These are phyloP conservation scores for Rubia peregrina DNA, from an alignment of 305 asterid genomes.

Conservation along the genomic window DNA sequence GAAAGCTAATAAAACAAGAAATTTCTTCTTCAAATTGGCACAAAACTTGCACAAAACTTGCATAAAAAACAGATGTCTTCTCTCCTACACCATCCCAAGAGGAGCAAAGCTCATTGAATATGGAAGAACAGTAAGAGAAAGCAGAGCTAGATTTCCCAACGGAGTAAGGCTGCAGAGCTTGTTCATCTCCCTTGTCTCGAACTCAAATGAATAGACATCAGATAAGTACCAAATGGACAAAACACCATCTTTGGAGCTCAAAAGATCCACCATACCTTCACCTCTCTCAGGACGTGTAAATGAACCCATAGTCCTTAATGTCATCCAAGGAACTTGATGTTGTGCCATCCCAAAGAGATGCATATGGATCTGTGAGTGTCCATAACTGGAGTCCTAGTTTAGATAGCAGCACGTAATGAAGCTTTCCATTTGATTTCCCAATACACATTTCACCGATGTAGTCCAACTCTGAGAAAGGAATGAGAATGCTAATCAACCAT, in stretches of 20 bases:
- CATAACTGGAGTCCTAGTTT: constrained; percentile 54
- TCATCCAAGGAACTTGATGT: constrained; percentile 30
- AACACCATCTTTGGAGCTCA: constrained; percentile 45
- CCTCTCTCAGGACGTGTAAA: constrained; percentile 28
- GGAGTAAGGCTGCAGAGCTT: constrained; percentile 30
- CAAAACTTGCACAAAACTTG: not conserved
- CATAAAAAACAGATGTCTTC: too few relatives aligned
- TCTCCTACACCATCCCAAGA: constrained; percentile 9
- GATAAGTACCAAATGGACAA: constrained; percentile 37
- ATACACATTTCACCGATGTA: constrained; percentile 42
- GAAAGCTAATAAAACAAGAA: not conserved
- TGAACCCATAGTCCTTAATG: constrained; percentile 25
- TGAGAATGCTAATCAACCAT: constrained; percentile 38
- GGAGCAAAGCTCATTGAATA: constrained; percentile 59
- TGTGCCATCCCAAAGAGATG: constrained; percentile 34
- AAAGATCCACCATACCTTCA: constrained; percentile 32
- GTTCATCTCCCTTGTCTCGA: constrained; percentile 39
- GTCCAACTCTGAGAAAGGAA: constrained; percentile 28
- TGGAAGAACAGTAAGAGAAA: constrained; percentile 50
- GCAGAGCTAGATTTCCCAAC: constrained; percentile 38
- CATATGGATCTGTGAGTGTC: constrained; percentile 41
- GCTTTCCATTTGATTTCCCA: constrained; percentile 46
- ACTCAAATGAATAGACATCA: constrained; percentile 26
- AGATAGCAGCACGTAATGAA: constrained; percentile 36
- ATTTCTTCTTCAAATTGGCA: not conserved